phyloP scores from a whole-genome alignment of 1,139 yeast genomes.

The Sugiyamaella neomexicana region DNA sequence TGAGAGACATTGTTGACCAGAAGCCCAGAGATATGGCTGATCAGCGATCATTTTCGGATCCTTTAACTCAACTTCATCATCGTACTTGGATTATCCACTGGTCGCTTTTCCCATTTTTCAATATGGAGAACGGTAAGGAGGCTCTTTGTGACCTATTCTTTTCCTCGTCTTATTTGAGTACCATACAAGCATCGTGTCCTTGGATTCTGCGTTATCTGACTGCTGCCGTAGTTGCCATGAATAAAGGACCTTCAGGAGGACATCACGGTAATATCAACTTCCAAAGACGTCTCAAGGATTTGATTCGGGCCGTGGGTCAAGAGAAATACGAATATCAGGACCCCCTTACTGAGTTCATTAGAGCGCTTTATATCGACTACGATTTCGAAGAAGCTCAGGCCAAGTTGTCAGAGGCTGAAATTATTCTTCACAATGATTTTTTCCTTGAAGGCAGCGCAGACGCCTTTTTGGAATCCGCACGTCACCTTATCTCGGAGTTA shows the following conservation, averaged over 20 bases:
- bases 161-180: constrained; percentile 57
- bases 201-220: constrained; percentile 63
- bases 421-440: constrained; percentile 53
- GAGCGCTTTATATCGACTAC: constrained; percentile 55
- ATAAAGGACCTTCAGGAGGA: constrained; percentile 37
- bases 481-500: constrained; percentile 52
- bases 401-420: constrained; percentile 49
- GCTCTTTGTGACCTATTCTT: constrained; percentile 55
- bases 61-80: constrained; percentile 57
- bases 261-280: constrained; percentile 40
- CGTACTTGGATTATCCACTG: constrained; percentile 68
- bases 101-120: constrained; percentile 61
- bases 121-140: constrained; percentile 49
- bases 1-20: constrained; percentile 56
- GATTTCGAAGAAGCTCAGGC: constrained; percentile 54
- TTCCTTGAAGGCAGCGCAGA: constrained; percentile 50
- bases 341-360: constrained; percentile 57
- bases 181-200: constrained; percentile 66
- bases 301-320: constrained; percentile 55
- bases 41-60: constrained; percentile 52
- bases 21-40: constrained; percentile 58
- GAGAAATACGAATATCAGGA: constrained; percentile 63
- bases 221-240: constrained; percentile 53
- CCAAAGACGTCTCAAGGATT: constrained; percentile 56
- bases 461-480: constrained; percentile 48